These are phyloP conservation scores for Candida schatavii DNA, from an alignment of 805 yeast species.

Conservation along the genomic window DNA sequence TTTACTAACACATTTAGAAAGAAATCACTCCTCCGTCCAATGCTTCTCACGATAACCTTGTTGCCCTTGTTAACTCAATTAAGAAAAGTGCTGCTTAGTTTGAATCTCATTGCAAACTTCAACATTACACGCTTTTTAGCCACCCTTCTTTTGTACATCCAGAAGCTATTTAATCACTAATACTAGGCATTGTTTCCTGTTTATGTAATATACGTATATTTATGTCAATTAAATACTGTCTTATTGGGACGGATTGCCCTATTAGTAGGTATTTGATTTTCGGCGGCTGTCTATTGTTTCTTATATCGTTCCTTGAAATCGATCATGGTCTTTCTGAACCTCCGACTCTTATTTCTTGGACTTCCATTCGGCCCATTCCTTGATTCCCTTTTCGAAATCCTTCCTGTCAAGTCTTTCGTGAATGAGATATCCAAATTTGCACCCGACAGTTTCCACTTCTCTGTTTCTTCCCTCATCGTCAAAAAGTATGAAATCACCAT, in stretches of 20 bases:
- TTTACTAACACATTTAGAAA: slow-evolving; percentile 32
- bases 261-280: too few relatives aligned
- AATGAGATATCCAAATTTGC: slow-evolving; percentile 61
- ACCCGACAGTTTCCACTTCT: slow-evolving; percentile 72
- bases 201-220: too few relatives aligned
- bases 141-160: slow-evolving; percentile 7
- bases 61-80: slow-evolving; percentile 45
- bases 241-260: too few relatives aligned
- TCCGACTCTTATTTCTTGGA: not conserved
- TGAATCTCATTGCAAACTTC: slow-evolving; percentile 17
- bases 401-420: slow-evolving; percentile 63
- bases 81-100: slow-evolving; percentile 24
- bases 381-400: slow-evolving; percentile 46
- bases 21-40: slow-evolving; percentile 44
- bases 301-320: too few relatives aligned
- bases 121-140: slow-evolving; percentile 15
- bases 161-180: slow-evolving; percentile 2
- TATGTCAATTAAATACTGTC: too few relatives aligned
- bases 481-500: slow-evolving; percentile 46
- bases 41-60: slow-evolving; percentile 45
- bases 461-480: slow-evolving; percentile 79
- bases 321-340: not conserved
- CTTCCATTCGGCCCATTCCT: slow-evolving; percentile 25
- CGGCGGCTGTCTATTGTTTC: too few relatives aligned
- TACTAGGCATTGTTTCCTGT: not conserved